phyloP scores from a whole-genome alignment of 257 asterid species.

The Nicotiana undulata region DNA sequence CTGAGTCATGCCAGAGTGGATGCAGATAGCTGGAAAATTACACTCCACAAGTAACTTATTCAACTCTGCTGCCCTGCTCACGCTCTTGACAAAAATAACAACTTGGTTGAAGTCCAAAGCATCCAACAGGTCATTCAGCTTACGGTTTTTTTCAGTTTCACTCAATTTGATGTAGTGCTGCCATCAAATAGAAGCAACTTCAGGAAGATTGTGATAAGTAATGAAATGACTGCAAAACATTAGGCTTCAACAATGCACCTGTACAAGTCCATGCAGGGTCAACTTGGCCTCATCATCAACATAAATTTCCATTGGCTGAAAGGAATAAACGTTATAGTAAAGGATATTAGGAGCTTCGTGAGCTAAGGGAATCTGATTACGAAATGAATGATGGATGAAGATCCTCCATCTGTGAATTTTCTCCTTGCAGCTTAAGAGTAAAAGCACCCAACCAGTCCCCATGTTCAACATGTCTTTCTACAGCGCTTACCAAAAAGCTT shows the following conservation, averaged over 20 bases:
- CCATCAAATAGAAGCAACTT: not conserved
- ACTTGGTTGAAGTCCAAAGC: slow-evolving; percentile 93
- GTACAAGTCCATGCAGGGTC: slow-evolving; percentile 97
- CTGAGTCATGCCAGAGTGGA: slow-evolving; percentile 95
- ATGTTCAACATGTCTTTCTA: slow-evolving; percentile 14
- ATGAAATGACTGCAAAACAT: slow-evolving; percentile 37
- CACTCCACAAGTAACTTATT: slow-evolving; percentile 91
- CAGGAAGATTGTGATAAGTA: not conserved
- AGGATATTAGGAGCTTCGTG: slow-evolving; percentile 79
- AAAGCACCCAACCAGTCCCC: slow-evolving; percentile 22
- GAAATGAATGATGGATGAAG: slow-evolving; percentile 52
- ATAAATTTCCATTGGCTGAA: slow-evolving; percentile 98
- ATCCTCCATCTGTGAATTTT: slow-evolving; percentile 41
- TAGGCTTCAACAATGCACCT: slow-evolving; percentile 28
- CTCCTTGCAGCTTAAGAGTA: slow-evolving; percentile 36
- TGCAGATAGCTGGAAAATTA: slow-evolving; percentile 84
- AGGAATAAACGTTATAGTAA: slow-evolving; percentile 75
- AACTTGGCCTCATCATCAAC: slow-evolving; percentile 97
- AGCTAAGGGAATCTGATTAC: slow-evolving; percentile 54
- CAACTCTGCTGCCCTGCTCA: slow-evolving; percentile 81
- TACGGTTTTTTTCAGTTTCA: slow-evolving; percentile 81
- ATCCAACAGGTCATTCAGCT: slow-evolving; percentile 83
- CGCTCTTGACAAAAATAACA: slow-evolving; percentile 88
- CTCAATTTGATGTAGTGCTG: slow-evolving; percentile 97
- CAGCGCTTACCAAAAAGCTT: slow-evolving; percentile 8